These are phyloP conservation scores for Coprinopsis strossmayeri DNA, from an alignment of 768 basidiomycete genomes.

Conservation along the genomic window DNA sequence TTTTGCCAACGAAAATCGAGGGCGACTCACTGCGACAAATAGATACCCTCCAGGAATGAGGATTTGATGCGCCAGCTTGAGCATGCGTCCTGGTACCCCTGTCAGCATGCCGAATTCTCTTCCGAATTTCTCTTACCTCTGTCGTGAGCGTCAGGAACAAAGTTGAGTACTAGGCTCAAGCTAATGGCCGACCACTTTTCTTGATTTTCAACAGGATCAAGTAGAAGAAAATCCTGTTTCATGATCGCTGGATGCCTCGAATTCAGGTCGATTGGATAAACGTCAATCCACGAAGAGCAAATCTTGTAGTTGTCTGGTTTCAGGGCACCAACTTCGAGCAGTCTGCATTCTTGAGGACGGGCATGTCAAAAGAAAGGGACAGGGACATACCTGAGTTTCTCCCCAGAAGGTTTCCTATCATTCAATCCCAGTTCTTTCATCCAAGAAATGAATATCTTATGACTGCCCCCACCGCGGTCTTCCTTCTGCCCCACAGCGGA, in stretches of 20 bases:
- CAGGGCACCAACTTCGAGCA: conserved; percentile 87
- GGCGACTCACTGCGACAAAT: conserved; percentile 59
- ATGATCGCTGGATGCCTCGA: conserved; percentile 75
- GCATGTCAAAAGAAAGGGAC: neutral
- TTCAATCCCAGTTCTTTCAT: conserved; percentile 47
- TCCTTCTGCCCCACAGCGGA: conserved; percentile 73
- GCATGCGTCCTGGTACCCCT: conserved; percentile 55
- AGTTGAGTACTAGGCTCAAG: conserved; percentile 86
- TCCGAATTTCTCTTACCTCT: conserved; percentile 51
- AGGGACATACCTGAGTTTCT: conserved; percentile 32
- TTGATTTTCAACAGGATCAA: conserved; percentile 44
- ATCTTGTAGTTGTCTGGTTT: conserved; percentile 73
- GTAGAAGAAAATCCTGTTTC: conserved; percentile 80
- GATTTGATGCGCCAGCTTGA: conserved; percentile 52
- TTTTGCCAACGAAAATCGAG: neutral
- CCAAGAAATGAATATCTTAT: conserved; percentile 75
- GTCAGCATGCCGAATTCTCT: neutral
- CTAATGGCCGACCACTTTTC: conserved; percentile 74
- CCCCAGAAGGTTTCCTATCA: conserved; percentile 14
- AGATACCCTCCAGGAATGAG: conserved; percentile 49
- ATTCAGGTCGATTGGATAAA: conserved; percentile 74
- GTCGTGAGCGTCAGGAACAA: conserved; percentile 67
- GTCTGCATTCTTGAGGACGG: conserved; percentile 30
- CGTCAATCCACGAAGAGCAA: conserved; percentile 65
- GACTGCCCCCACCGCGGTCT: conserved; percentile 85